Base-by-base conservation (phyloP, 2,329 filamentous ascomycete species). In the Tolypocladium paradoxum region DNA sequence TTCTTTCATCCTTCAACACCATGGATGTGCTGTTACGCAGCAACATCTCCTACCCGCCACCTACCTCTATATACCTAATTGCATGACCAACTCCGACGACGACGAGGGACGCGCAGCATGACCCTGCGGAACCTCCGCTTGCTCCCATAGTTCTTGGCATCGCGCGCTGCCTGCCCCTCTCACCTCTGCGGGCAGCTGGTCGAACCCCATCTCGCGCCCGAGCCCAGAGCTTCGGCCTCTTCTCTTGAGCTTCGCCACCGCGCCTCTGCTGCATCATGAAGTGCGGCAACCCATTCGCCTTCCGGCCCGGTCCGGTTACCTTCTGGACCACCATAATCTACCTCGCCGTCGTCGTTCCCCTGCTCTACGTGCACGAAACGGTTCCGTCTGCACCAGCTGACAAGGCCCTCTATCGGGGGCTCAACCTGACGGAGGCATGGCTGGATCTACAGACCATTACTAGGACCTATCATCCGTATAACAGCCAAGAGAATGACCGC, bases 371-470 rank as follows among this genome's bases (percentile, higher is more conserved):
- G 57, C 88, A 95, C 65, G 84, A 89, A 69, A 81, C 81, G 31
- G 85, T 95, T 9, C 88, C 92, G 6, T 65, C 78, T 22, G 77
- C 83, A 49, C 85, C 88, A 0, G 70, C 65, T 3, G 73, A 75
- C 51, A 56, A 60, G 70, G 11, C 71, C 71, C 6, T 78, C 64
- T 73, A 61, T 34, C 60, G 58, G 9, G 90, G 90, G 20, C 73
- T 95, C 62, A 89, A 96, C 63, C 72, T 97, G 51, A 86, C 85
- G 2, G 84, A 95, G 70, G 90, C 92, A 37, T 97, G 91, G 91
- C 70, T 76, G 14, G 91, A 97, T 65, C 76, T 99, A 34, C 82
- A 90, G 56, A 73, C 77, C 53, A 77, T 99, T 49, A 92, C 87
- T 35, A 76, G 76, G 57, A 76, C 77, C 1, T 93, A 87, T 65